Conservation (phyloP, 129 eudicot species). For the Sambucus nigra region DNA sequence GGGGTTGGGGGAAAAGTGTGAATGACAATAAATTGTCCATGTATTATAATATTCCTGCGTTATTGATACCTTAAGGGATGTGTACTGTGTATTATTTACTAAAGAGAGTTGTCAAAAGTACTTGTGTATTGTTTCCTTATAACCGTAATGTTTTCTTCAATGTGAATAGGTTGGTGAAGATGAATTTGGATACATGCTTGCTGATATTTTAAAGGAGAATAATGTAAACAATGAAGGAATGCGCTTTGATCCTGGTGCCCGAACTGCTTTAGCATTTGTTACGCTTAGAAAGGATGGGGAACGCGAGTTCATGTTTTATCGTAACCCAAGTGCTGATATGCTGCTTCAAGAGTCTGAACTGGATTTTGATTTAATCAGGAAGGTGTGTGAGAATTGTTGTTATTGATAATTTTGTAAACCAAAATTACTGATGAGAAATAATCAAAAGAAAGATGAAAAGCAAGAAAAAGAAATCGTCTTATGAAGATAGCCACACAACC, state of each 20-base stretch:
- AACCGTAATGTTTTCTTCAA: not conserved
- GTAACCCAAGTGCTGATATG: slow-evolving; percentile 98
- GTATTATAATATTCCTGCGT: too few relatives aligned
- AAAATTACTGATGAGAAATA: not conserved
- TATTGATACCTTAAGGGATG: too few relatives aligned
- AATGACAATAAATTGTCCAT: too few relatives aligned
- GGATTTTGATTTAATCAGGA: slow-evolving; percentile 62
- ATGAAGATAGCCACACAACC: not conserved
- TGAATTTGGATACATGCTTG: slow-evolving; percentile 98
- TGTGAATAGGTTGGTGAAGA: slow-evolving; percentile 82
- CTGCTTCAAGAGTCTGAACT: slow-evolving; percentile 75
- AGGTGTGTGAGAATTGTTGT: slow-evolving; percentile 33
- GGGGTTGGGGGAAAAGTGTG: too few relatives aligned
- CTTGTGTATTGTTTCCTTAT: not conserved
- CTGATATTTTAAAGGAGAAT: slow-evolving; percentile 78
- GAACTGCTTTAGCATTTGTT: slow-evolving; percentile 94
- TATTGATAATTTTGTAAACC: not conserved
- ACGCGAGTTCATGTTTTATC: slow-evolving; percentile 95
- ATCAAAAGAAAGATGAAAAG: slow-evolving; percentile 1
- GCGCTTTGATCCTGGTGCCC: slow-evolving; percentile 98
- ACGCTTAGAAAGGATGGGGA: slow-evolving; percentile 78
- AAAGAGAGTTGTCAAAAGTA: too few relatives aligned
- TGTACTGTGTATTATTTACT: too few relatives aligned
- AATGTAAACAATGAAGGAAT: slow-evolving; percentile 85
- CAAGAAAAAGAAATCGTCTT: not conserved